phyloP scores from a whole-genome alignment of 2,329 filamentous ascomycete species.

The Kalaharituber pfeilii region DNA sequence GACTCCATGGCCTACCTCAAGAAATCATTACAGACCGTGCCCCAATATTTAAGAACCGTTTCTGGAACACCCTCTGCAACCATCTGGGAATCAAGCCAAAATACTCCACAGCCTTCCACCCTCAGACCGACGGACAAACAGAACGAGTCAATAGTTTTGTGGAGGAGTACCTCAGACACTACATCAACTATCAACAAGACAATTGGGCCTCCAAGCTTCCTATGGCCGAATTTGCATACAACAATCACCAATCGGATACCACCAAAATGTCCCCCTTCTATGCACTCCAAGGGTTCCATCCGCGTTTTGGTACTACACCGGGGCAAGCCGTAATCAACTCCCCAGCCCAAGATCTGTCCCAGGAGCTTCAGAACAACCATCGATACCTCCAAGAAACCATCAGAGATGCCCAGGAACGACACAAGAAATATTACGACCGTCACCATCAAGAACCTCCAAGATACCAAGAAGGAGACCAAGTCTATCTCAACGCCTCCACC shows the following conservation, averaged over 20 bases:
- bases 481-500: conserved; percentile 7
- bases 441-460: neutral
- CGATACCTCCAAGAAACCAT: neutral
- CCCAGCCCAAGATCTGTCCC: neutral
- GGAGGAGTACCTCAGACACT: conserved; percentile 21
- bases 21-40: neutral
- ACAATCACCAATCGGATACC: conserved; percentile 14
- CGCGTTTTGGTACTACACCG: neutral
- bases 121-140: conserved; percentile 23
- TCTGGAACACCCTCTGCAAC: too few relatives aligned
- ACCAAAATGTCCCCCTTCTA: conserved; percentile 18
- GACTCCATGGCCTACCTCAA: too few relatives aligned
- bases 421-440: neutral
- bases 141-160: conserved; percentile 21
- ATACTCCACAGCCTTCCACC: conserved; percentile 20
- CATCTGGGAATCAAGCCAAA: neutral
- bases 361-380: neutral
- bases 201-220: conserved; percentile 19
- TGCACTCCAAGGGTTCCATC: conserved; percentile 7
- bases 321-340: neutral
- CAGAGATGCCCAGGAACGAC: neutral
- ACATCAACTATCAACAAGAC: conserved; percentile 18
- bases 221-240: conserved; percentile 20
- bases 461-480: conserved; percentile 1
- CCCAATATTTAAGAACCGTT: neutral